These are phyloP conservation scores for Austropuccinia psidii DNA, from an alignment of 1,284 basidiomycete genomes.

Conservation along the genomic window DNA sequence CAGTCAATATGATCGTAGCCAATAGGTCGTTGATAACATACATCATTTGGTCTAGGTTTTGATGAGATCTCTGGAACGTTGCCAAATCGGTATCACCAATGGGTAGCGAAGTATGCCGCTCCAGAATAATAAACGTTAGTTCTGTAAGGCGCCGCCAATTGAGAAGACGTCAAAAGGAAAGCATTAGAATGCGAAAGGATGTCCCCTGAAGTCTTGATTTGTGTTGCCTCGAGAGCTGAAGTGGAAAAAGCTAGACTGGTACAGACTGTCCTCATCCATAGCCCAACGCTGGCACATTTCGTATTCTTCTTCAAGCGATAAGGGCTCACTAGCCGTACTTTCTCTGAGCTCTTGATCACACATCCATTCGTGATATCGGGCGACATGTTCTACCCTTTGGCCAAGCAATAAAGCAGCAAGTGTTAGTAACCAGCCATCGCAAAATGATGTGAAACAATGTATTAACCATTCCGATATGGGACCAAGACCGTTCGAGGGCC, in stretches of 20 bases:
- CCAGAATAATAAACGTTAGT: slow-evolving; percentile 81
- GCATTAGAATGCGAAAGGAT: not conserved
- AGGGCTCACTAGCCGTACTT: slow-evolving; percentile 76
- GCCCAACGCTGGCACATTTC: slow-evolving; percentile 90
- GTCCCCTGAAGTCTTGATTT: not conserved
- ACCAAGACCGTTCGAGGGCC: slow-evolving; percentile 61
- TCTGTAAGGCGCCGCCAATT: slow-evolving; percentile 51
- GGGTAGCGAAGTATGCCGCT: not conserved
- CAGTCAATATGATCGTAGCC: too few species aligned
- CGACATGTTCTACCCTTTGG: slow-evolving; percentile 57
- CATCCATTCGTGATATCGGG: slow-evolving; percentile 84
- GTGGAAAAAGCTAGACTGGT: not conserved
- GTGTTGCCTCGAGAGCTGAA: not conserved
- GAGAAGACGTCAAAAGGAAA: slow-evolving; percentile 4
- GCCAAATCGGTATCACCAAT: slow-evolving; percentile 39
- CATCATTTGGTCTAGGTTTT: too few species aligned
- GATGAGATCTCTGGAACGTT: not conserved
- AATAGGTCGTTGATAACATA: too few species aligned
- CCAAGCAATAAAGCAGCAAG: slow-evolving; percentile 25
- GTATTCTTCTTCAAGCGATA: slow-evolving; percentile 74
- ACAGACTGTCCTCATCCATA: slow-evolving; percentile 71
- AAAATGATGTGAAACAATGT: not conserved
- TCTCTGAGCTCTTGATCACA: slow-evolving; percentile 62
- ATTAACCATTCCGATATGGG: slow-evolving; percentile 58
- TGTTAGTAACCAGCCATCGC: slow-evolving; percentile 27